Base-by-base conservation (phyloP, 305 asterid species). In the Striga hermonthica region DNA sequence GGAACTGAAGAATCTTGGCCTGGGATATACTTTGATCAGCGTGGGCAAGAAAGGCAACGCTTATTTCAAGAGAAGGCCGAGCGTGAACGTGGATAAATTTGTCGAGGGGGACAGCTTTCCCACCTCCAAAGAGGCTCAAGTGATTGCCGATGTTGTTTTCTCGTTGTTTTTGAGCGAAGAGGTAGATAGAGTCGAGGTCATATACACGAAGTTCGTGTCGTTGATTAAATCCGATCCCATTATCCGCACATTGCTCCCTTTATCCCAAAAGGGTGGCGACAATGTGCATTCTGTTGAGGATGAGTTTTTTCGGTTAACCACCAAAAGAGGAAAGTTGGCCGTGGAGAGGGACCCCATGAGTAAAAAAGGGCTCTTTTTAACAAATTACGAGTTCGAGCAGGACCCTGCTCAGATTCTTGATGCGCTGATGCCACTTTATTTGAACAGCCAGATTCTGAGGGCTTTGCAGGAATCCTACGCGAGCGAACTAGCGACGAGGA, bases 361-460 rank as follows among this genome's bases (percentile, higher is more conserved):
- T 7, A 78, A 68, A 43, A 66, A 40, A 67, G 39, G 43, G 28
- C 1, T 6, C 60, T 73, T 49, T 60, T 72, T 41, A 82, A 78
- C 1, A 82, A 22, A 78, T 78, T 68, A 79, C 65, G 47, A 81
- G 74, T 87, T 85, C 59, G 97, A 89, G 85, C 97, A 89, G 79
- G 89, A 89, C 41, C 97, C 97, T 41, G 94, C 89, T 4, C 91
- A 87, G 72, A 87, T 87, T 75, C 91, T 87, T 69, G 97, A 89
- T 81, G 97, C 94, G 4, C 60, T 89, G 81, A 75, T 89, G 87
- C 97, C 97, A 11, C 86, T 89, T 7, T 85, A 89, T 76, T 73
- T 87, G 86, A 89, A 89, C 36, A 87, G 93, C 66, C 94, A 89
- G 82, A 82, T 89, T 55, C 68, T 89, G 82, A 83, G 84, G 83